Evolutionary conservation across 2,329 filamentous ascomycete genomes (phyloP), one percentile per base, ranked within the genome.

Genomic region (Alternaria hordeiaustralica): DNA sequence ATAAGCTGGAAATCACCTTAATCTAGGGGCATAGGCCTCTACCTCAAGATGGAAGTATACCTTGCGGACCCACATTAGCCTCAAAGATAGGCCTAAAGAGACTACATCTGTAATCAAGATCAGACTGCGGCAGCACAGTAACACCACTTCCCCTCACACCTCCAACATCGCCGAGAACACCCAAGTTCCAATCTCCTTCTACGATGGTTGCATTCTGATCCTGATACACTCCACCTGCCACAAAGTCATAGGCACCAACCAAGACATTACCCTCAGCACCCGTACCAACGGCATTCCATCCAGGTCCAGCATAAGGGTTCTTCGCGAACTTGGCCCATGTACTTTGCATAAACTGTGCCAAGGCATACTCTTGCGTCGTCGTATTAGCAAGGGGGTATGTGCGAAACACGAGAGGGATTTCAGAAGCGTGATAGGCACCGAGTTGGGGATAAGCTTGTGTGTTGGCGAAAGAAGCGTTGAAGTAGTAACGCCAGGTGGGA

Each of bases 271-370:
- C 67, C 18, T 60, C 58, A 20, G 23, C 49, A 6, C 70, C 72
- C 21, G 67, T 67, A 9, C 68, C 72, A 5, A 73, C 43, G 5
- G 58, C 50, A 45, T 70, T 71, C 74, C 74, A 76, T 2, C 72
- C 73, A 1, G 73, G 73, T 3, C 74, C 74, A 1, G 55, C 65
- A 0, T 55, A 53, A 0, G 75, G 75, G 25, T 76, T 71, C 60
- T 72, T 76, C 8, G 75, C 75, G 33, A 77, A 77, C 8, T 57
- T 57, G 6, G 75, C 73, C 75, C 75, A 77, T 5, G 71, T 64
- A 4, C 64, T 53, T 6, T 65, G 69, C 69, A 77, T 72, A 44
- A 59, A 70, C 5, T 63, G 60, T 3, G 65, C 63, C 3, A 75
- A 62, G 11, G 64, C 67, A 26, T 64, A 60, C 43, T 77, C 57